These are phyloP conservation scores for Mycosphaerella sp. DNA, from an alignment of 2,329 filamentous ascomycete species.

Conservation along the genomic window DNA sequence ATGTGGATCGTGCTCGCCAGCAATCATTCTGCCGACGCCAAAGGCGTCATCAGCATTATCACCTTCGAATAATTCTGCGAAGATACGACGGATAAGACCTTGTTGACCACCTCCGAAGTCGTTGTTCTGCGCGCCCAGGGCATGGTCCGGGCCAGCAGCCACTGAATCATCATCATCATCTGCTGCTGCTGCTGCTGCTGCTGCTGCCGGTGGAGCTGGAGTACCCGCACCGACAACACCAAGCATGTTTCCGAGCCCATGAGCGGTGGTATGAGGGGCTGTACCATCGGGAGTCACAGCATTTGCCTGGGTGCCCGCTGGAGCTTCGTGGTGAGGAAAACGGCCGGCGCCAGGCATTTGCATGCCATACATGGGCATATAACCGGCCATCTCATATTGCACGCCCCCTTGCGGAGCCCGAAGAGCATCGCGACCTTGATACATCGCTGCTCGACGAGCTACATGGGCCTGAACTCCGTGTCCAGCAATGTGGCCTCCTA, in stretches of 20 bases:
- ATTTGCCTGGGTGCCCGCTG: neutral
- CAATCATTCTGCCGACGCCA: slow-evolving; percentile 1
- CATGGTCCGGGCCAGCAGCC: slow-evolving; percentile 1
- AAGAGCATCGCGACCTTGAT: slow-evolving; percentile 7
- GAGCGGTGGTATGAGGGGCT: neutral
- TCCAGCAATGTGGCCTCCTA: slow-evolving; percentile 10
- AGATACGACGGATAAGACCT: neutral
- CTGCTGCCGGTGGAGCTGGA: neutral
- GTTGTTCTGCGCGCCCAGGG: slow-evolving; percentile 9
- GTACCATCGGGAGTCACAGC: neutral
- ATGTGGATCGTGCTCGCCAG: slow-evolving; percentile 2
- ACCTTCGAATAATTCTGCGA: slow-evolving; percentile 13
- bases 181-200: too few species aligned
- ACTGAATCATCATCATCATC: neutral
- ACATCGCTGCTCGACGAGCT: slow-evolving; percentile 7
- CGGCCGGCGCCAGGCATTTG: neutral
- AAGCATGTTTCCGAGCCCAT: neutral
- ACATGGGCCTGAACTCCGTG: slow-evolving; percentile 7
- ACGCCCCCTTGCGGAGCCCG: slow-evolving; percentile 1
- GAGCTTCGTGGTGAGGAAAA: neutral
- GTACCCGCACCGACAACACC: neutral
- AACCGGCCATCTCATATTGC: slow-evolving; percentile 1
- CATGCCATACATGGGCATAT: slow-evolving; percentile 2
- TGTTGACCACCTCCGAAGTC: slow-evolving; percentile 6
- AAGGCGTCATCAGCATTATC: slow-evolving; percentile 12